Evolutionary conservation across 495 filamentous ascomycete species (phyloP), one percentile per base, ranked within the genome.

Genomic region (Penicillium steckii): DNA sequence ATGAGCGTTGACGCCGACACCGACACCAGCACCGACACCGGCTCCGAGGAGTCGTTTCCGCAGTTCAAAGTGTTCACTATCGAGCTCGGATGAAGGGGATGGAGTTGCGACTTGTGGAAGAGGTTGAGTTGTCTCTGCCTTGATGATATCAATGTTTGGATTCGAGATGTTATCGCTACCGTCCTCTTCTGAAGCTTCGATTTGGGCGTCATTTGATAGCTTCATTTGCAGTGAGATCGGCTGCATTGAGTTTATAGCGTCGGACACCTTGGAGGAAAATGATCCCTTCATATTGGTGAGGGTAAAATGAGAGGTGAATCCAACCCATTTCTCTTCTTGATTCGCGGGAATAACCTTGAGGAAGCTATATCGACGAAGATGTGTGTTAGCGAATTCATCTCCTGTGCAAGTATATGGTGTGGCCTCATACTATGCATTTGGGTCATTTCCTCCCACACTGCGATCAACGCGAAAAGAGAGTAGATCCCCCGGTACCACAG

Each of bases 381-480:
- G n/a, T n/a, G n/a, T n/a, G n/a, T n/a, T n/a, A n/a, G n/a, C n/a
- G n/a, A n/a, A n/a, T n/a, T n/a, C n/a, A n/a, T n/a, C n/a, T n/a
- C n/a, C n/a, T n/a, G n/a, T n/a, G n/a, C n/a, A n/a, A n/a, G n/a
- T n/a, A n/a, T n/a, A n/a, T n/a, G 15, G 35, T 30, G 32, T 18
- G n/a, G n/a, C n/a, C n/a, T 15, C 78, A 53, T 79, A 87, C 85
- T 87, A 88, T 73, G 84, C 82, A 72, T 85, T 82, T 24, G 62
- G 68, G 2, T 70, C 72, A 37, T 70, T 68, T 38, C 76, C 79
- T 46, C 81, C 82, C 3, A 77, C 53, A 8, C 55, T 64, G 15
- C 67, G 62, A 27, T 78, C 64, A 18, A 89, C 67, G 27, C 70
- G 71, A 22, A 78, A 80, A 12, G 78, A 76, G 4, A 81, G 68